phyloP scores from a whole-genome alignment of 176 grass and related monocot species.

The Avena insularis region DNA sequence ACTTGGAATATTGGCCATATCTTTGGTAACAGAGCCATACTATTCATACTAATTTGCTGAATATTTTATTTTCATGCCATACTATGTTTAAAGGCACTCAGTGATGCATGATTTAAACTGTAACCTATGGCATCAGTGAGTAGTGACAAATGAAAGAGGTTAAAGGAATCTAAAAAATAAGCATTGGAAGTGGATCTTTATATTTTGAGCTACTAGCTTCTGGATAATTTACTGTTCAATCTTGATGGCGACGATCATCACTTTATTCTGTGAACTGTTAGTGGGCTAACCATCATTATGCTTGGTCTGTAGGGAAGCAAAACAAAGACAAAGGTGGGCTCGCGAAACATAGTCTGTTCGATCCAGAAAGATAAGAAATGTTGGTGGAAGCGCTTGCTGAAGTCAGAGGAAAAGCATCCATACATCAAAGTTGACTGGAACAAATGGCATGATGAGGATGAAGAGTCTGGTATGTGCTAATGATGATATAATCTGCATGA shows the following conservation, averaged over 20 bases:
- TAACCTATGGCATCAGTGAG: constrained; percentile 9
- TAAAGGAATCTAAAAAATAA: background rate
- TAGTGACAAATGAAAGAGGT: background rate
- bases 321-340: constrained; percentile 80
- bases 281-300: background rate
- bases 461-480: constrained; percentile 72
- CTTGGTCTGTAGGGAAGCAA: constrained; percentile 63
- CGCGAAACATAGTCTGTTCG: constrained; percentile 83
- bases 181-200: background rate
- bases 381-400: constrained; percentile 92
- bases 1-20: background rate
- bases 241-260: background rate
- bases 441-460: constrained; percentile 98
- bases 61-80: constrained; percentile 17
- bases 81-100: background rate
- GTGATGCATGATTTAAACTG: background rate
- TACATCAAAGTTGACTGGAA: constrained; percentile 99
- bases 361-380: constrained; percentile 92
- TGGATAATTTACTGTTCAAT: constrained; percentile 1
- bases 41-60: background rate
- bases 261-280: constrained; percentile 26
- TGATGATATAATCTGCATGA: constrained; percentile 18
- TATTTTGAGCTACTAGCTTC: background rate
- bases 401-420: constrained; percentile 90
- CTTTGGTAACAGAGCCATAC: constrained; percentile 21